These are phyloP conservation scores for Pseudopithomyces chartarum DNA, from an alignment of 2,329 filamentous ascomycete genomes.

Conservation along the genomic window DNA sequence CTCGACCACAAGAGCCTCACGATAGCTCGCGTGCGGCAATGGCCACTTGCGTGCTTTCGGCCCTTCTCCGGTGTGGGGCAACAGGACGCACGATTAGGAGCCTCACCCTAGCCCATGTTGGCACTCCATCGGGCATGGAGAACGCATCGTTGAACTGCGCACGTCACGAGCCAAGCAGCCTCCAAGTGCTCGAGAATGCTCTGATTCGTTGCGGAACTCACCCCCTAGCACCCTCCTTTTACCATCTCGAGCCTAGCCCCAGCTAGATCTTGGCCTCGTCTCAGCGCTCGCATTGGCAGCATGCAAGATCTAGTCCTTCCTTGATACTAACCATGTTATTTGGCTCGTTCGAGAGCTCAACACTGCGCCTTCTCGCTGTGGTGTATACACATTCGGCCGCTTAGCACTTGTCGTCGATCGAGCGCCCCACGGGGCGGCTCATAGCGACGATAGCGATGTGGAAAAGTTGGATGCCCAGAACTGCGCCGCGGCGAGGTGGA, in stretches of 20 bases:
- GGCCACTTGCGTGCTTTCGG: not conserved
- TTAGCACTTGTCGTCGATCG: not conserved
- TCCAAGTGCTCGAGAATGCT: not conserved
- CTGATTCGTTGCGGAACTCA: not conserved
- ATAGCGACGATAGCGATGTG: not conserved
- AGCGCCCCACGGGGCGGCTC: not conserved
- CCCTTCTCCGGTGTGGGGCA: constrained; percentile 3
- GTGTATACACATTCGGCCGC: not conserved
- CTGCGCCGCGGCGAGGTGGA: not conserved
- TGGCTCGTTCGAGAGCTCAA: not conserved
- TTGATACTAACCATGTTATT: too few relatives aligned
- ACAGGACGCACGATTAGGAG: not conserved
- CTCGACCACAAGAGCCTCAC: constrained; percentile 2
- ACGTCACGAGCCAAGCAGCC: not conserved
- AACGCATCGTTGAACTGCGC: not conserved
- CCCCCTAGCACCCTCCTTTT: not conserved
- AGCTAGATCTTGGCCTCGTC: not conserved
- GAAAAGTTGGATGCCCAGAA: not conserved
- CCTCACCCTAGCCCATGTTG: not conserved
- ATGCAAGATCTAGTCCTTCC: too few relatives aligned
- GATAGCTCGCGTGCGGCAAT: not conserved
- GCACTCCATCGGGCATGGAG: not conserved
- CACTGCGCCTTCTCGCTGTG: not conserved
- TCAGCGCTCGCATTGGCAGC: not conserved
- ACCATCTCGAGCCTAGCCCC: not conserved